A percentile compares a stretch with the other conserved stretches of the same genome.
These are phyloP conservation scores for Ogataea kodamae DNA, from an alignment of 805 yeast genomes.

Conservation along the genomic window DNA sequence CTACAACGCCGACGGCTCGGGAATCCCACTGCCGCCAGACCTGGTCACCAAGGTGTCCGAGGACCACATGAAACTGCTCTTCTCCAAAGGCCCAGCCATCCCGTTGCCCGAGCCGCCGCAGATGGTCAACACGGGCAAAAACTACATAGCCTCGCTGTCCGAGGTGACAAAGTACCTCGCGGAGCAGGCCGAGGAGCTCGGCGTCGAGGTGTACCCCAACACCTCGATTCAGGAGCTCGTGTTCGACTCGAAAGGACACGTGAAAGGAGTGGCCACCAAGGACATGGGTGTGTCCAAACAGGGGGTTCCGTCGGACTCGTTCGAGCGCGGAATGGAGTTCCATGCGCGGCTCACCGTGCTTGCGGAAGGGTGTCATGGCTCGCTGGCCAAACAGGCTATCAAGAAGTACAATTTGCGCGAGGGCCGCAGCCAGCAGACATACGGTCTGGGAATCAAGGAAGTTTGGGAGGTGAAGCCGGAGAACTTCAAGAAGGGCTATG, in stretches of 20 bases:
- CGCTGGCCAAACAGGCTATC: slow-evolving; percentile 75
- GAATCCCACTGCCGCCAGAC: slow-evolving; percentile 76
- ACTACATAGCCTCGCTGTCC: slow-evolving; percentile 80
- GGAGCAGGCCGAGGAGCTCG: slow-evolving; percentile 87
- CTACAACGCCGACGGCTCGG: slow-evolving; percentile 47
- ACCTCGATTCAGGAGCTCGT: slow-evolving; percentile 80
- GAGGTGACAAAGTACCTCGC: slow-evolving; percentile 78
- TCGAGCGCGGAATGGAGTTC: slow-evolving; percentile 96
- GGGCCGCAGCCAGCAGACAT: slow-evolving; percentile 73
- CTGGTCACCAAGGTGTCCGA: slow-evolving; percentile 68
- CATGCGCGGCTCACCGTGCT: slow-evolving; percentile 84
- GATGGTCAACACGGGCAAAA: slow-evolving; percentile 73
- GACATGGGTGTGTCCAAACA: slow-evolving; percentile 81
- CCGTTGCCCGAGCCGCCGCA: slow-evolving; percentile 94
- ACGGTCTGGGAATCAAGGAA: slow-evolving; percentile 94
- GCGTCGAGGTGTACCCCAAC: slow-evolving; percentile 91
- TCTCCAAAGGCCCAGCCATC: slow-evolving; percentile 49
- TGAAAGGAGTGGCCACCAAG: slow-evolving; percentile 89
- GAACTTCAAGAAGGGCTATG: slow-evolving; percentile 75
- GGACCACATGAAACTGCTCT: slow-evolving; percentile 71
- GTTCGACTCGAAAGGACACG: slow-evolving; percentile 56
- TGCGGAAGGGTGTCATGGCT: slow-evolving; percentile 99
- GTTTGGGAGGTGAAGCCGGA: slow-evolving; percentile 92
- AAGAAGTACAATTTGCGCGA: slow-evolving; percentile 64
- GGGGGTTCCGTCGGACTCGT: slow-evolving; percentile 77